phyloP scores from a whole-genome alignment of 1,284 basidiomycete genomes.

The Cystobasidium slooffiae region DNA sequence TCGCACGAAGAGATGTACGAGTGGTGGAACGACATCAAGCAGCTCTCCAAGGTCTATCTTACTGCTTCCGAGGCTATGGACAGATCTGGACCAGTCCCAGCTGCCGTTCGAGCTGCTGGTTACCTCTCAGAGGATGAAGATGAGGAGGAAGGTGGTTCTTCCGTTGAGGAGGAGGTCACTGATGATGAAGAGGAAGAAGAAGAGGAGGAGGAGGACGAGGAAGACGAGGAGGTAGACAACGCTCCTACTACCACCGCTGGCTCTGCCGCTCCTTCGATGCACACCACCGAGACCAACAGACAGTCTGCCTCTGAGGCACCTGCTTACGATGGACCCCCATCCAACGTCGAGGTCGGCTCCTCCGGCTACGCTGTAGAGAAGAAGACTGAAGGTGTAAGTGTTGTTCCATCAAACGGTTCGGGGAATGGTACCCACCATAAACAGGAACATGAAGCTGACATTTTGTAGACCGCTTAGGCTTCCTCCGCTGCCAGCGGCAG shows the following conservation, averaged over 20 bases:
- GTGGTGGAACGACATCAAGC: constrained; percentile 98
- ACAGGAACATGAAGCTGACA: neutral
- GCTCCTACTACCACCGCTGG: constrained; percentile 37
- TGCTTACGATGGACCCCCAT: constrained; percentile 56
- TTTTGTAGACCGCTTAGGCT: constrained; percentile 25
- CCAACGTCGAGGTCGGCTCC: constrained; percentile 64
- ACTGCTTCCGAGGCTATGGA: constrained; percentile 94
- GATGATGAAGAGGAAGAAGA: constrained; percentile 62
- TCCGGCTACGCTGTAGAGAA: constrained; percentile 66
- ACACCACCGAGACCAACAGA: constrained; percentile 49
- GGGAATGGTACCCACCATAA: neutral
- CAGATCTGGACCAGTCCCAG: constrained; percentile 86
- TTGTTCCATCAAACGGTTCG: neutral
- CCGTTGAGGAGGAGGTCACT: constrained; percentile 74
- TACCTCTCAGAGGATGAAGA: constrained; percentile 72
- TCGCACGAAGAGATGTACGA: constrained; percentile 98
- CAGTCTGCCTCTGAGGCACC: constrained; percentile 54
- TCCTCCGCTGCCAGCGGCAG: constrained; percentile 25
- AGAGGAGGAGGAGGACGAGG: constrained; percentile 60
- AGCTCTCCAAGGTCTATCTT: constrained; percentile 93
- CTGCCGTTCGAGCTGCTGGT: constrained; percentile 85
- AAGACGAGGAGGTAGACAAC: constrained; percentile 59
- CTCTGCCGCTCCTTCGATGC: constrained; percentile 38
- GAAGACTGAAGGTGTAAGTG: constrained; percentile 46
- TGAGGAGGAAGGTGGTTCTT: constrained; percentile 70